phyloP scores from a whole-genome alignment of 176 grass and related monocot species.

The Cenchrus americanus region DNA sequence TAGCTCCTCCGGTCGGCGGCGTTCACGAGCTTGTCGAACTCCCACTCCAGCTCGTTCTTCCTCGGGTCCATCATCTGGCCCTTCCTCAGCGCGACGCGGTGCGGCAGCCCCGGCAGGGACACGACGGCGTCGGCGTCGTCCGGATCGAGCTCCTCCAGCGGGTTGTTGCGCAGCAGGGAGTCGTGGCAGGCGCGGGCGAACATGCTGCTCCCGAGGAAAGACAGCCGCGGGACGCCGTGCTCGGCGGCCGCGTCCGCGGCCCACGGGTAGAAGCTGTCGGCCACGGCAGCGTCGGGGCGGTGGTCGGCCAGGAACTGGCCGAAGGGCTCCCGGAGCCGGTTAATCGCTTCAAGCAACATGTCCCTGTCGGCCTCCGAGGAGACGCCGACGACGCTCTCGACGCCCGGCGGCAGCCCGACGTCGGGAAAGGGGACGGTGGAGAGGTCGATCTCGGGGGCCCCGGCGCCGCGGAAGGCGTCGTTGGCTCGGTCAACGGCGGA shows the following conservation, averaged over 20 bases:
- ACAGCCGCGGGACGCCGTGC: conserved; percentile 42
- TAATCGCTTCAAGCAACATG: not conserved
- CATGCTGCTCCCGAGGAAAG: conserved; percentile 49
- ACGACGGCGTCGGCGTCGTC: not conserved
- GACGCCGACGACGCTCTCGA: conserved; percentile 29
- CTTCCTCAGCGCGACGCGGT: conserved; percentile 25
- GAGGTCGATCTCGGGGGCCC: conserved; percentile 7
- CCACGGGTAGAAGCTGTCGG: conserved; percentile 49
- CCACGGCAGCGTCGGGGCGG: conserved; percentile 39
- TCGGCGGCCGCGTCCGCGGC: conserved; percentile 14
- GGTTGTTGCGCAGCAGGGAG: not conserved
- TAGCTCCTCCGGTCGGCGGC: conserved; percentile 32
- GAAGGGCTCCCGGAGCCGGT: conserved; percentile 40
- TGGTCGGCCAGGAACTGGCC: conserved; percentile 14
- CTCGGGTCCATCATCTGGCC: not conserved
- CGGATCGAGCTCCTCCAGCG: not conserved
- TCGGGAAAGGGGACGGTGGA: conserved; percentile 47
- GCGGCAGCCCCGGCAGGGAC: conserved; percentile 47
- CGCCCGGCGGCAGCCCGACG: conserved; percentile 36
- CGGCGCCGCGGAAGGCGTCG: not conserved
- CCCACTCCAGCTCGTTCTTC: not conserved
- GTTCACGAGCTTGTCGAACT: not conserved
- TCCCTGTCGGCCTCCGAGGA: not conserved
- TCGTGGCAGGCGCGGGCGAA: conserved; percentile 23
- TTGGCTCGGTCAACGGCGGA: conserved; percentile 47